Percentiles rank a stretch among this genome's conserved stretches.
Evolutionary conservation across 2,329 filamentous ascomycete genomes (phyloP).

Genomic region (Cladosporium sp.): DNA sequence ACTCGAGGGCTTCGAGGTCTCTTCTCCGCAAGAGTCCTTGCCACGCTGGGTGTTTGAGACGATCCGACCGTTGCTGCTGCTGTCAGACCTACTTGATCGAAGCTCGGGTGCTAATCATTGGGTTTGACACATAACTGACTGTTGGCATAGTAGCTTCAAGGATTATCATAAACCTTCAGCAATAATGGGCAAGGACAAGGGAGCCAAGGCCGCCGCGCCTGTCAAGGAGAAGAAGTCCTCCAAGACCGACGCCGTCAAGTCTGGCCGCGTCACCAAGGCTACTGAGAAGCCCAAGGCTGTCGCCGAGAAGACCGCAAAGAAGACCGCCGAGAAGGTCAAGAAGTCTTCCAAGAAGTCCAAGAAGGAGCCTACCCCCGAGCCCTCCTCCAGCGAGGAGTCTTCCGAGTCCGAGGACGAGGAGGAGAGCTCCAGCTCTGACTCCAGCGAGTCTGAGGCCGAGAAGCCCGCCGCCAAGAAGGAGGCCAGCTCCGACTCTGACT

Average conservation of each 20-base stretch:
- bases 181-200: constrained; percentile 50
- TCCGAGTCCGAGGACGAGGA: constrained; percentile 17
- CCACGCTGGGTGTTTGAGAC: constrained; percentile 42
- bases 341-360: constrained; percentile 50
- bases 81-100: constrained; percentile 21
- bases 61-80: constrained; percentile 28
- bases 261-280: constrained; percentile 67
- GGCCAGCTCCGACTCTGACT: constrained; percentile 35
- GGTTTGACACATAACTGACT: constrained; percentile 28
- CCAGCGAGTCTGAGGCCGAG: constrained; percentile 18
- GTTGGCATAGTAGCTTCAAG: constrained; percentile 19
- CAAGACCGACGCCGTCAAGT: constrained; percentile 57
- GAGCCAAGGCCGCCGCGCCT: constrained; percentile 35
- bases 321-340: constrained; percentile 53
- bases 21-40: constrained; percentile 29
- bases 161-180: constrained; percentile 39
- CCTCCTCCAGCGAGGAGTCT: constrained; percentile 25
- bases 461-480: constrained; percentile 14
- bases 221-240: constrained; percentile 33
- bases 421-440: constrained; percentile 25
- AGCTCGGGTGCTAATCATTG: constrained; percentile 29
- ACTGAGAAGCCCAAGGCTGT: constrained; percentile 63
- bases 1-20: constrained; percentile 48
- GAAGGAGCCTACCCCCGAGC: constrained; percentile 51
- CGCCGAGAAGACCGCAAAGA: constrained; percentile 53